Base-by-base conservation (phyloP, 2,329 filamentous ascomycete genomes). In the Blastomyces gilchristii region DNA sequence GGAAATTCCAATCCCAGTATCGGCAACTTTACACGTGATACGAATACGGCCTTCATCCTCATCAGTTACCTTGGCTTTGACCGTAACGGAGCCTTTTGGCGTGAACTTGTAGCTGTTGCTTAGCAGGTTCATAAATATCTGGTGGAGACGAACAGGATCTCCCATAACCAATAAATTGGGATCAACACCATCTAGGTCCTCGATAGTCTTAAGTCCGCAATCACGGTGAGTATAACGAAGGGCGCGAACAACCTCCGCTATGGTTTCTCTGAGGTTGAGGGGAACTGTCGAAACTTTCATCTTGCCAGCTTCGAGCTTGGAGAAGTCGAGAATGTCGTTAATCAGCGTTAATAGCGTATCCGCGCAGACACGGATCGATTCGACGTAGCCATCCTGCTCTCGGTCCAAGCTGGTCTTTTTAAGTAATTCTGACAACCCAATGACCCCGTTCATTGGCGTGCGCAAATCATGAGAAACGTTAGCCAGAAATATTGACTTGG, bases 21-120 rank as follows among this genome's bases (percentile, higher is more conserved):
- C 92, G 60, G 87, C 82, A 41, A 97, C 91, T 75, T 89, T 93
- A 72, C 93, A 94, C 1, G 88, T 91, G 62, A 96, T 80, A 34
- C 86, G 87, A 7, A 91, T 86, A 63, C 82, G 83, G 49, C 89
- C 85, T 16, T 83, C 80, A 11, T 85, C 87, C 71, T 96, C 89
- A 8, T 81, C 80, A 56, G 91, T 86, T 25, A 91, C 83, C 31
- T 83, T 83, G 4, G 91, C 90, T 57, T 86, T 86, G 60, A 97
- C 90, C 0, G 90, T 95, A 64, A 97, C 89, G 0, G 88, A 89
- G 0, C 92, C 92, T 63, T 87, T 83, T 63, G 92, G 89, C 0
- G 92, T 97, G 72, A 97, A 97, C 72, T 97, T 97, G 75, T 96
- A 87, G 71, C 89, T 93, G 78, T 97, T 97, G 66, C 89, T 89